Base-by-base conservation (phyloP, 2,329 filamentous ascomycete genomes). In the Pseudogymnoascus sp. region DNA sequence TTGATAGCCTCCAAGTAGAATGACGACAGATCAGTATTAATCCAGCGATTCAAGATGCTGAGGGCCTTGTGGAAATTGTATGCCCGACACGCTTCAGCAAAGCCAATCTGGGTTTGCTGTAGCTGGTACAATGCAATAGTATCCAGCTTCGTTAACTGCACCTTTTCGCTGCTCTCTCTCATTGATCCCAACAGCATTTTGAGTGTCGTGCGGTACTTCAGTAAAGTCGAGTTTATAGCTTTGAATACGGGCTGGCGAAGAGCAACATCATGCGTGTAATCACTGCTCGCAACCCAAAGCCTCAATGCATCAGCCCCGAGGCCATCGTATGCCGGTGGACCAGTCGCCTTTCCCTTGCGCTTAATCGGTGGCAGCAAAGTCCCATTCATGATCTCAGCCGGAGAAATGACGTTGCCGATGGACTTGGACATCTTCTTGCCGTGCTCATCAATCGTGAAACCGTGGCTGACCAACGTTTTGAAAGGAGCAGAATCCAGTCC, bases 391-490 rank as follows among this genome's bases (percentile, higher is more conserved):
- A 99, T 92, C 66, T 96, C 82, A 6, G 84, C 79, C 0, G 93
- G 93, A 0, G 85, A 82, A 63, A 97, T 86, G 28, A 90, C 87
- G 71, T 99, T 99, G 15, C 95, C 95, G 1, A 97, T 78, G 0
- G 92, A 97, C 76, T 99, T 99, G 73, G 93, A 97, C 95, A 99
- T 99, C 76, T 99, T 99, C 73, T 90, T 91, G n/a, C 93, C 93
- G 36, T 89, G 79, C 60, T 88, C 83, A 70, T 99, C 95, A 1
- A 99, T 83, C 0, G 91, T 93, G 74, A 99, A 99, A 0, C 95
- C 95, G 73, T 99, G 95, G 0, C 95, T 99, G 65, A 97, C 87
- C n/a, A 99, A 80, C 3, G 86, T 90, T 71, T 87, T 89, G 78
- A 96, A 99, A 0, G 95, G 95, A 0, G 93, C 82, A 76, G 74